Percentiles rank a stretch among this genome's conserved stretches.
Conservation (phyloP, 108 stramenopile genomes). For the Skeletonema grethae region DNA sequence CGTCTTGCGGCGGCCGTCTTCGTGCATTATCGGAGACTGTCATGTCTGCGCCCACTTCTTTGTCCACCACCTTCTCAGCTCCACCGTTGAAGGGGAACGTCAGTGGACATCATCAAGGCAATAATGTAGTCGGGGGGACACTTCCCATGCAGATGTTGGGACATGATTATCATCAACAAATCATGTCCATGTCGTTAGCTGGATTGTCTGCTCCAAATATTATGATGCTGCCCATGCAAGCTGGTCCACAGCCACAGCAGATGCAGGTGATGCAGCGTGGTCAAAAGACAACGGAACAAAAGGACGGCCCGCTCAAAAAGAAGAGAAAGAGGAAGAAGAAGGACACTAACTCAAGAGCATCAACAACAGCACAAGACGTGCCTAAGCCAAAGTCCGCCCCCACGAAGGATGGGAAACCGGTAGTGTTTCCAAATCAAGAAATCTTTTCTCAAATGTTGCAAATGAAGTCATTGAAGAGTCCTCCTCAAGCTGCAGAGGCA, state of each 20-base stretch:
- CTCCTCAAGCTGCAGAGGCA: not conserved
- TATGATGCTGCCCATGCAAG: not conserved
- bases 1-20: not conserved
- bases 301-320: not conserved
- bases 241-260: not conserved
- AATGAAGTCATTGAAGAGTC: not conserved
- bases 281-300: not conserved
- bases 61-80: not conserved
- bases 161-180: constrained; percentile 1
- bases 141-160: not conserved
- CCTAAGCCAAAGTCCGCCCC: not conserved
- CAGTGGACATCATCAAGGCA: not conserved
- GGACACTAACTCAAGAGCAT: not conserved
- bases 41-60: not conserved
- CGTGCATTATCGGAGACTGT: not conserved
- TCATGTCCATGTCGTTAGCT: not conserved
- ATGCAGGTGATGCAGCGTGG: not conserved
- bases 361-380: not conserved
- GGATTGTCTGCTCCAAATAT: not conserved
- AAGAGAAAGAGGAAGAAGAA: not conserved
- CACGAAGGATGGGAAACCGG: not conserved
- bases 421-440: not conserved
- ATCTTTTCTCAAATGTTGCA: not conserved
- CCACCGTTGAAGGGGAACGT: not conserved
- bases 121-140: not conserved